Evolutionary conservation across 805 yeast genomes (phyloP), one percentile per base, ranked within the genome.

Genomic region (Barnettozyma vustinii): DNA sequence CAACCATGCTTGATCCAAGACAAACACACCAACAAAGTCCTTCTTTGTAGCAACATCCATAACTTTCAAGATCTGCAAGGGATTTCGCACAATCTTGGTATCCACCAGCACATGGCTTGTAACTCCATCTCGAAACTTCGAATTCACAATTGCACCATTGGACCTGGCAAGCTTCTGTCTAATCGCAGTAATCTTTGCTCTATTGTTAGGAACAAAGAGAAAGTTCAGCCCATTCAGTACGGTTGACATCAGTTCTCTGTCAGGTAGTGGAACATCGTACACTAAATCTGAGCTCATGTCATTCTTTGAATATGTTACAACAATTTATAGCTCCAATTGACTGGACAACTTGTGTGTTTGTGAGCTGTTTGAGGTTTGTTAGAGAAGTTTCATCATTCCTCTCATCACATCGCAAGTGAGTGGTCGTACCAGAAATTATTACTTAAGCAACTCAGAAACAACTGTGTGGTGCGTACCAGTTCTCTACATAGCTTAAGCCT

Each of bases 91-190:
- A 4, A 51, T 42, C 15, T 48, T 52, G 9, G 26, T 27, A 30
- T 59, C 63, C 13, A 61, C 59, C 12, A 61, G 47, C 8, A 59
- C 47, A 40, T 57, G 57, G 1, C 58, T 52, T 0, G 59, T 55
- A 0, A 32, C n/a, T 9, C 42, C 45, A 1, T 27, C 19, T 10
- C 44, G 40, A 20, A 56, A 49, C 20, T 25, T 36, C 2, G 30
- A 16, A 15, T 50, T 49, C 1, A 59, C 30, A 4, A 47, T 40
- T 6, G 60, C 63, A 4, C 56, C 57, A 39, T 57, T 49, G 18
- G 44, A 35, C 13, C 53, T 44, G 4, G 63, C 60, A 8, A 59
- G 43, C 16, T 37, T 30, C 20, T 52, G 49, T 4, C 63, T 43
- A 1, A 56, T 48, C 9, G 37, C 12, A 3, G 63, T 51, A 20